Evolutionary conservation across 805 yeast genomes (phyloP).

Genomic region (Saturnispora diversa): DNA sequence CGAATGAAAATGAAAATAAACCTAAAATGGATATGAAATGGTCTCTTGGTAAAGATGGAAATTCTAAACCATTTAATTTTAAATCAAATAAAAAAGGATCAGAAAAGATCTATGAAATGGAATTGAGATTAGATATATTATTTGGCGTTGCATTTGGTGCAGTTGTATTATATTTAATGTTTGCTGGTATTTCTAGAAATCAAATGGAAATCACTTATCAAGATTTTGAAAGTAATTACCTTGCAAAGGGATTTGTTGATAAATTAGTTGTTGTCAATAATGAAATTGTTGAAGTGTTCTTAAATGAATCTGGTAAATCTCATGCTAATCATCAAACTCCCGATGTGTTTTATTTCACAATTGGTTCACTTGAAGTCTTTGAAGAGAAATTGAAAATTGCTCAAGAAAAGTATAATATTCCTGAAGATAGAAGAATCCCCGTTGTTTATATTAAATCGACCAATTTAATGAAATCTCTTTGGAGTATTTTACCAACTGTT

Average conservation of each 20-base stretch:
- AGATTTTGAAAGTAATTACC: constrained; percentile 72
- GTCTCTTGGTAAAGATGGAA: constrained; percentile 5
- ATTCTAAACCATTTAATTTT: constrained; percentile 10
- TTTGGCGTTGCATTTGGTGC: constrained; percentile 1
- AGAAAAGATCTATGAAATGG: constrained; percentile 15
- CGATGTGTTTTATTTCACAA: constrained; percentile 51
- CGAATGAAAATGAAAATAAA: not conserved
- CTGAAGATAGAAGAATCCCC: constrained; percentile 67
- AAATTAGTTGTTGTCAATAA: constrained; percentile 67
- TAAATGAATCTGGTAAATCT: constrained; percentile 36
- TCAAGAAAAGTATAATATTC: constrained; percentile 63
- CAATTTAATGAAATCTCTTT: constrained; percentile 50
- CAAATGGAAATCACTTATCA: constrained; percentile 40
- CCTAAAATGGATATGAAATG: constrained; percentile 11
- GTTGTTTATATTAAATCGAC: constrained; percentile 66
- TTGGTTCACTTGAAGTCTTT: constrained; percentile 79
- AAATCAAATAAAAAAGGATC: constrained; percentile 10
- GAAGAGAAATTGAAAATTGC: constrained; percentile 73
- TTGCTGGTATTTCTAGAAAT: constrained; percentile 20
- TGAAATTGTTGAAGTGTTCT: constrained; percentile 60
- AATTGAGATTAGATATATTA: constrained; percentile 15
- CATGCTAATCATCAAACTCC: constrained; percentile 25
- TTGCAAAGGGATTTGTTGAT: constrained; percentile 72
- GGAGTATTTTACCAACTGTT: constrained; percentile 75
- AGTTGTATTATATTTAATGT: constrained; percentile 19